Conservation (phyloP, 352 stramenopile genomes). For the Peronospora tabacina region DNA sequence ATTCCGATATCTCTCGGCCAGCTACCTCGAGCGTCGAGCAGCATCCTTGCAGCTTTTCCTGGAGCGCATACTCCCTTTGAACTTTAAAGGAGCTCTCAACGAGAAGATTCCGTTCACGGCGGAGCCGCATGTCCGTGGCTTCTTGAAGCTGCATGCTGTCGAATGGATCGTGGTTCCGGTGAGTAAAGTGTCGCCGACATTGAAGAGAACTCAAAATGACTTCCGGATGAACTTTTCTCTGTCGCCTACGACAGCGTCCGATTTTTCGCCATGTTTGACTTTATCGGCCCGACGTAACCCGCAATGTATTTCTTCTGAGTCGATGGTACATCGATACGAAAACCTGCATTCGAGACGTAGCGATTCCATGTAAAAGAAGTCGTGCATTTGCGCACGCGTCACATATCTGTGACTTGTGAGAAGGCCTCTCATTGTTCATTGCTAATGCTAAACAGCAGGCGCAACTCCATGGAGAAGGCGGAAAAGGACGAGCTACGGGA, state of each 20-base stretch:
- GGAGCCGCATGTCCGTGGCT: constrained; percentile 54
- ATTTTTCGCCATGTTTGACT: constrained; percentile 26
- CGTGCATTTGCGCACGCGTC: constrained; percentile 11
- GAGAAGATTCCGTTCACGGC: constrained; percentile 59
- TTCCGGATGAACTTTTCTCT: constrained; percentile 24
- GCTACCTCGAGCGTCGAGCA: constrained; percentile 55
- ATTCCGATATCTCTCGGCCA: constrained; percentile 46
- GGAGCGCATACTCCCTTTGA: constrained; percentile 43
- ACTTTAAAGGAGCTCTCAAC: constrained; percentile 58
- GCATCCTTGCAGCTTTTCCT: constrained; percentile 58
- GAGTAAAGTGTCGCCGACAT: constrained; percentile 21
- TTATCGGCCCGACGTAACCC: constrained; percentile 20
- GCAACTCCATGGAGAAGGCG: constrained; percentile 39
- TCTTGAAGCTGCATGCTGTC: constrained; percentile 58
- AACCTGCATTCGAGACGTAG: constrained; percentile 32
- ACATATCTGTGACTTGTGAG: constrained; percentile 23
- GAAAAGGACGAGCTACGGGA: constrained; percentile 50
- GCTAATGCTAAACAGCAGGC: neutral
- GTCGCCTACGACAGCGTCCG: constrained; percentile 20
- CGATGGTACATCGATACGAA: constrained; percentile 24
- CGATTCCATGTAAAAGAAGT: constrained; percentile 46
- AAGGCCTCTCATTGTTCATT: neutral
- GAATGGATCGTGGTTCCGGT: constrained; percentile 63
- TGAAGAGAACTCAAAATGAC: constrained; percentile 7
- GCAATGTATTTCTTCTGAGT: constrained; percentile 11